Evolutionary conservation across 768 basidiomycete species (phyloP).

Genomic region (Pisolithus microcarpus): DNA sequence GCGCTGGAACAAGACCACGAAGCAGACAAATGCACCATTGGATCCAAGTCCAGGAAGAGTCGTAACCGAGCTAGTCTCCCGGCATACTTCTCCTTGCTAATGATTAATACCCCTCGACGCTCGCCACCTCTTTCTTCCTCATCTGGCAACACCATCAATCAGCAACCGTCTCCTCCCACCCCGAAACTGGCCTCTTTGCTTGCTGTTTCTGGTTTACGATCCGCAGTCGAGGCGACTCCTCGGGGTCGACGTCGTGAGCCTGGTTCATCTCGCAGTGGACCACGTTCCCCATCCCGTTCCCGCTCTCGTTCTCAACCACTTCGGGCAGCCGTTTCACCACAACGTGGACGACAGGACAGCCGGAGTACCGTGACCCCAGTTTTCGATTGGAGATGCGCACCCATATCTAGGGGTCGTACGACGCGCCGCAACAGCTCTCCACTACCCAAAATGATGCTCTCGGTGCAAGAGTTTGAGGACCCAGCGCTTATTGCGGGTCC

Average conservation of each 20-base stretch:
- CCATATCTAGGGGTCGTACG: constrained; percentile 37
- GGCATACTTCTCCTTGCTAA: constrained; percentile 67
- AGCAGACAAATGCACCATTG: constrained; percentile 23
- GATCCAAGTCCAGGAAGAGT: constrained; percentile 39
- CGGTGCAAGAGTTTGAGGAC: constrained; percentile 29
- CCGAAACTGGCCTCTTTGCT: constrained; percentile 40
- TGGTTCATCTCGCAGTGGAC: constrained; percentile 26
- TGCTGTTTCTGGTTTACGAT: constrained; percentile 28
- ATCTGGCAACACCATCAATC: constrained; percentile 37
- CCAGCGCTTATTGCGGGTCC: constrained; percentile 18
- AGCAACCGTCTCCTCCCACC: constrained; percentile 53
- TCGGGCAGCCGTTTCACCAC: constrained; percentile 9
- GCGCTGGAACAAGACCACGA: constrained; percentile 20
- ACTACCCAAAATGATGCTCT: constrained; percentile 40
- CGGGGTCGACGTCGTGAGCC: constrained; percentile 46
- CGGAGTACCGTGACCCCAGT: constrained; percentile 37
- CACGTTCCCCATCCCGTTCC: constrained; percentile 32
- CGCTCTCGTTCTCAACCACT: constrained; percentile 36
- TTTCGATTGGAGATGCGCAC: constrained; percentile 41
- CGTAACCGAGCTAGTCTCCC: constrained; percentile 71
- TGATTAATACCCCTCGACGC: constrained; percentile 41
- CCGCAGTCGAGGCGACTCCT: constrained; percentile 37
- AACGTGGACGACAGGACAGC: constrained; percentile 15
- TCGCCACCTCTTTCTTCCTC: constrained; percentile 34
- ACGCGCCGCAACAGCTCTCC: constrained; percentile 54